Evolutionary conservation across 331 rosid genomes (phyloP), one percentile per base, ranked within the genome.

Genomic region (Dryas integrifolia): DNA sequence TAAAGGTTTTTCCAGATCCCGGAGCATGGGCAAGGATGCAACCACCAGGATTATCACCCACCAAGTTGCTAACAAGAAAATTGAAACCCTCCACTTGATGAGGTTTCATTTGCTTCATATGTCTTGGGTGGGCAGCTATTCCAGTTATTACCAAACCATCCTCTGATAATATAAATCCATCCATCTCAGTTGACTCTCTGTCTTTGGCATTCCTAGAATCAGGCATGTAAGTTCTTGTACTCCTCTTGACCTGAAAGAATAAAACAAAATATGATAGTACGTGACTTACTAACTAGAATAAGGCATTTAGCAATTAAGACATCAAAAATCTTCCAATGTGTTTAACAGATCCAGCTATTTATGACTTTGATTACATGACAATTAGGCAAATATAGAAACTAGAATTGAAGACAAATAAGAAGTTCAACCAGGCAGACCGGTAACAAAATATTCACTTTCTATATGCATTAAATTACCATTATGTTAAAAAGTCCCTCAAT

Each of bases 1-100:
- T 95, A 67, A 95, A 95, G 5, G 97, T 95, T 69, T 95, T 95
- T 38, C 98, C 98, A 57, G 98, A 94, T 40, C 97, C 98, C 7
- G 97, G 98, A 68, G 97, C 98, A 70, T 94, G 96, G 39, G 98
- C 98, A 82, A 94, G 82, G 76, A 94, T 94, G 82, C 97, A 91
- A 46, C 98, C 98, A 35, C 97, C 96, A 18, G 98, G 98, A 79
- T 85, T 63, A 51, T 91, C 97, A 43, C 88, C 86, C 30, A 76
- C 92, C 69, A 94, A 86, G 82, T 94, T 94, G 83, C 96, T 86
- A 3, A 85, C 81, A 12, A 94, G 97, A 84, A 94, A 94, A 73
- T 91, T 87, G 85, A 95, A 95, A 58, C 98, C 98, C 85, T 95
- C 96, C 2, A 85, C 14, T 79, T 95, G 98, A 80, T 95, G 97